A percentile compares a stretch with the other conserved stretches of the same genome.
These are phyloP conservation scores for Umbilicus rupestris DNA, from an alignment of 164 flowering plant genomes.

Conservation along the genomic window DNA sequence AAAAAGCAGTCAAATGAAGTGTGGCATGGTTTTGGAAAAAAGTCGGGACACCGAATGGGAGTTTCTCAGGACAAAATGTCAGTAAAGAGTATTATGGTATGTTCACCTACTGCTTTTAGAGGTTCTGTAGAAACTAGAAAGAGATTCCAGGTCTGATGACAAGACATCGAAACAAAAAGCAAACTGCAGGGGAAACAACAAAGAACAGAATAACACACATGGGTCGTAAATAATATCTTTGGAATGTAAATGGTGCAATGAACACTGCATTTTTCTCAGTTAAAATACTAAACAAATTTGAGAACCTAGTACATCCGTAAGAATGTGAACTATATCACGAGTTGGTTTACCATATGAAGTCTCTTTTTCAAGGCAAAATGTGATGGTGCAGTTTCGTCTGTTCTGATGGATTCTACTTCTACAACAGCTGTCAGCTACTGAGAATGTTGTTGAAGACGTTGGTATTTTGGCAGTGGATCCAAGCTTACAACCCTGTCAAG, in stretches of 20 bases:
- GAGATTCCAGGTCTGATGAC: too few relatives aligned
- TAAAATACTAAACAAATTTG: neutral
- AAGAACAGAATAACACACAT: too few relatives aligned
- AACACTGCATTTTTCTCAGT: neutral
- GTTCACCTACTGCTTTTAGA: neutral
- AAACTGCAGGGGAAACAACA: too few relatives aligned
- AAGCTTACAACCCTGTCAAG: constrained; percentile 50
- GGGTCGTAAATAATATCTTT: neutral
- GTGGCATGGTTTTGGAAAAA: neutral
- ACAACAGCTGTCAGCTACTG: constrained; percentile 20
- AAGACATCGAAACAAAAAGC: too few relatives aligned
- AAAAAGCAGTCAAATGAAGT: neutral
- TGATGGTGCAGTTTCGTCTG: constrained; percentile 27
- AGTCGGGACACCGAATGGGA: neutral
- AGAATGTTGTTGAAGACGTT: constrained; percentile 39
- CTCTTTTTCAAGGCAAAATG: constrained; percentile 23
- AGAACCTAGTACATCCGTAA: neutral
- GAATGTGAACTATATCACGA: neutral
- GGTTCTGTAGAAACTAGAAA: neutral
- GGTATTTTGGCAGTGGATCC: constrained; percentile 55
- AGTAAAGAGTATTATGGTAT: neutral
- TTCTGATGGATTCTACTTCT: constrained; percentile 35
- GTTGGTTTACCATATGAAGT: neutral
- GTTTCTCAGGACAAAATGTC: neutral
- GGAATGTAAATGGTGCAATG: neutral